A percentile compares a stretch with the other conserved stretches of the same genome.
These are phyloP conservation scores for Mercurialis annua DNA, from an alignment of 345 rosid species.

Conservation along the genomic window DNA sequence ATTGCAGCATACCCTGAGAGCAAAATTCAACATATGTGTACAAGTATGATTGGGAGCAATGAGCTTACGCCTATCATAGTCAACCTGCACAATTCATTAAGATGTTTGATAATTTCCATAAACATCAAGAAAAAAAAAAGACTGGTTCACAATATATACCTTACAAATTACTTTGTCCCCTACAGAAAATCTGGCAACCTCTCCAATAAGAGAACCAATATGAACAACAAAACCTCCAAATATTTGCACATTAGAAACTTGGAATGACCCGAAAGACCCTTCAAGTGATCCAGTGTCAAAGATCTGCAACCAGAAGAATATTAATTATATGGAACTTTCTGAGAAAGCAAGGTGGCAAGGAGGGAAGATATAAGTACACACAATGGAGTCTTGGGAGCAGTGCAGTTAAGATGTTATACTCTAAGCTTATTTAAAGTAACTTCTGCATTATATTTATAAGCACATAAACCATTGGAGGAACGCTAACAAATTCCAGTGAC, in stretches of 20 bases:
- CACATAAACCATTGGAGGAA: slow-evolving; percentile 3
- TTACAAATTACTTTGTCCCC: slow-evolving; percentile 79
- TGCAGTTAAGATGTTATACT: not conserved
- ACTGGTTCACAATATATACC: slow-evolving; percentile 40
- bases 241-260: slow-evolving; percentile 79
- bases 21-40: slow-evolving; percentile 95
- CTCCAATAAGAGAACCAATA: slow-evolving; percentile 59
- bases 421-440: not conserved
- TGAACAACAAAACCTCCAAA: slow-evolving; percentile 93
- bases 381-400: not conserved
- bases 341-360: not conserved
- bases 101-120: not conserved
- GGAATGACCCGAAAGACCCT: slow-evolving; percentile 70
- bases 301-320: slow-evolving; percentile 49
- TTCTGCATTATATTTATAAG: no score
- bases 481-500: not conserved
- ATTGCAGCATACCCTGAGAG: slow-evolving; percentile 61
- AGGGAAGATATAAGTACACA: not conserved
- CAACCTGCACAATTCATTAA: slow-evolving; percentile 54
- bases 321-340: not conserved
- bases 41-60: slow-evolving; percentile 98
- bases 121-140: not conserved
- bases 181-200: slow-evolving; percentile 42
- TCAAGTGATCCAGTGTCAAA: slow-evolving; percentile 76
- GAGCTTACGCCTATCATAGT: slow-evolving; percentile 79